Base-by-base conservation (phyloP, 2,329 filamentous ascomycete species). In the Colletotrichum neosansevieriae region DNA sequence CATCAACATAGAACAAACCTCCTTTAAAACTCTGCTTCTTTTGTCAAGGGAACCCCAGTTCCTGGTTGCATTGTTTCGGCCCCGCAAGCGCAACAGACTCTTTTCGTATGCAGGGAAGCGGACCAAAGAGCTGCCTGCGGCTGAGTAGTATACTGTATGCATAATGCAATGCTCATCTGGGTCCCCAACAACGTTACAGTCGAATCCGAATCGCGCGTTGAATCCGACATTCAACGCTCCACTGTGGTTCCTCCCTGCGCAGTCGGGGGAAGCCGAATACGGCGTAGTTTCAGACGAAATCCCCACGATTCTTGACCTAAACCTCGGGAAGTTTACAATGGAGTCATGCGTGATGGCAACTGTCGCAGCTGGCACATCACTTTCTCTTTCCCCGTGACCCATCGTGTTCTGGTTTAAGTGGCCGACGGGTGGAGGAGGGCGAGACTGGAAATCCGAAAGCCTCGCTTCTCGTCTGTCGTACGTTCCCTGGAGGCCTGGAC, bases 401-500 rank as follows among this genome's bases (percentile, higher is more conserved):
- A 57, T 62, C n/a, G 13, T 24, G 58, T 62, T 36, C 32, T 42
- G 29, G 21, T 59, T 62, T 50, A n/a, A 56, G 42, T 62, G 40
- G n/a, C 15, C 6, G 13, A 32, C 44, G 21, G 15, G 29, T 7
- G 29, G 42, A n/a, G 24, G 19, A 19, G 36, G 6, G 63, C 42
- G 50, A 21, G 21, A 21, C 21, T 21, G 21, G 21, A 21, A 3
- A 21, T 21, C 21, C 21, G 21, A 21, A 21, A 4, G 21, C 21
- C 21, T 3, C 21, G 21, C 21, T 21, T 2, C 4, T 21, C 21
- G 21, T 21, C 4, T 21, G 21, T 21, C 21, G 21, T 21, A 21
- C 21, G 21, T 21, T 21, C 21, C 21, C 21, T 21, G n/a, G n/a
- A n/a, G n/a, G n/a, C n/a, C n/a, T n/a, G 21, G 21, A 21, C 21